These are phyloP conservation scores for Pseudoneurospora amorphoporcata DNA, from an alignment of 495 filamentous ascomycete genomes.

Conservation along the genomic window DNA sequence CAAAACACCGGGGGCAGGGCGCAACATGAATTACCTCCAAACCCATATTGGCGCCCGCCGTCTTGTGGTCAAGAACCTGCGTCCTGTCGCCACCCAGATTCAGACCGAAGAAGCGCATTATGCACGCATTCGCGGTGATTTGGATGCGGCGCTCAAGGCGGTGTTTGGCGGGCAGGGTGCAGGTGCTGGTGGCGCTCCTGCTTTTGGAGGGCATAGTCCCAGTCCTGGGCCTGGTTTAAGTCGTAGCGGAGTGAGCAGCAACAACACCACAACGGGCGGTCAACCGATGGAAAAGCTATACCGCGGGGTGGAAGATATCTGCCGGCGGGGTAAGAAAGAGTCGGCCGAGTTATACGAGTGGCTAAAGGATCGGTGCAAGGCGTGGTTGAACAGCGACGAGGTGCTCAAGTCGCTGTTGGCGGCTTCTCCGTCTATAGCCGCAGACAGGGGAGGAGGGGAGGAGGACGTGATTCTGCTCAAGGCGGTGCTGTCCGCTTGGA, in stretches of 20 bases:
- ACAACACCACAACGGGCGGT: neutral
- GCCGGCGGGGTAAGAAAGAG: constrained; percentile 50
- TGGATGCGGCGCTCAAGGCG: constrained; percentile 59
- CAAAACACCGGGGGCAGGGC: neutral
- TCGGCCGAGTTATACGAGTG: constrained; percentile 53
- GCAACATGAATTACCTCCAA: constrained; percentile 31
- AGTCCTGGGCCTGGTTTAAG: neutral
- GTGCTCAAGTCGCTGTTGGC: constrained; percentile 43
- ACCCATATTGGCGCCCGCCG: constrained; percentile 61
- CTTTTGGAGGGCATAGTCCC: neutral
- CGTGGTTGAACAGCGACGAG: constrained; percentile 43
- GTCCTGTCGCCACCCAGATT: constrained; percentile 41
- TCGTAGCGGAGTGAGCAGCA: neutral
- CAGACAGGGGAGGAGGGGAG: constrained; percentile 29
- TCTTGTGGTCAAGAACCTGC: constrained; percentile 79
- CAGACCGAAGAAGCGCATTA: constrained; percentile 50
- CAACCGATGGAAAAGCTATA: constrained; percentile 80
- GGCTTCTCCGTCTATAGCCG: constrained; percentile 2
- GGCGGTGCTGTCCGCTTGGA: constrained; percentile 61
- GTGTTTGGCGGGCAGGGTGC: constrained; percentile 43
- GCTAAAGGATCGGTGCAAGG: constrained; percentile 52
- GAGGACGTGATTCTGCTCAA: constrained; percentile 53
- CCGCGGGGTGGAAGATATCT: constrained; percentile 80
- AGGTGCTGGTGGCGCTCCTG: neutral
- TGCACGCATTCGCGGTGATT: constrained; percentile 54